A percentile compares a stretch with the other conserved stretches of the same genome.
These are phyloP conservation scores for Fusarium tricinctum DNA, from an alignment of 2,329 filamentous ascomycete species.

Conservation along the genomic window DNA sequence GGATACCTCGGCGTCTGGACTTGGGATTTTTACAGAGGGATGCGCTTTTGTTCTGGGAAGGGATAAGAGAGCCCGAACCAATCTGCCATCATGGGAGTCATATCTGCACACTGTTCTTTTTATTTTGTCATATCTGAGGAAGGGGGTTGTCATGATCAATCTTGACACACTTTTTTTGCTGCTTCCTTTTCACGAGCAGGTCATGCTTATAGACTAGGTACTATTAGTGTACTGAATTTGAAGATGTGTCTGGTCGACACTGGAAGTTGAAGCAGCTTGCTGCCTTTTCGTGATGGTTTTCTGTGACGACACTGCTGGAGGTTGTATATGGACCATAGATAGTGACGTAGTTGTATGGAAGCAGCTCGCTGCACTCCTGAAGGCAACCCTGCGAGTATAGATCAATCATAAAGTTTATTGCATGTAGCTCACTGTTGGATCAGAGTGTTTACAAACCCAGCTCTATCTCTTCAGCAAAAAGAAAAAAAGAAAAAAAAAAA, in stretches of 20 bases:
- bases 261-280: conserved; percentile 4
- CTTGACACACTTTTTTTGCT: conserved; percentile 22
- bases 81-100: conserved; percentile 40
- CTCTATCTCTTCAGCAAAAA: conserved; percentile 40
- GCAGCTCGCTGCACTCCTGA: conserved; percentile 1
- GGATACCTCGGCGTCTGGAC: conserved; percentile 49
- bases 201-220: conserved; percentile 3
- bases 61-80: conserved; percentile 21
- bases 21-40: conserved; percentile 34
- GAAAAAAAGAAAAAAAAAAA: conserved; percentile 23
- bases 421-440: conserved; percentile 34
- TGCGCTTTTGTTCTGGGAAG: conserved; percentile 34
- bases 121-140: conserved; percentile 19
- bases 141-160: conserved; percentile 21
- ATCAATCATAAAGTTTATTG: conserved; percentile 37
- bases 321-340: background rate
- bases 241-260: background rate
- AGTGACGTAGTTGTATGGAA: background rate
- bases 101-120: conserved; percentile 29
- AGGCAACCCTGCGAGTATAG: conserved; percentile 28
- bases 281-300: background rate
- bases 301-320: background rate
- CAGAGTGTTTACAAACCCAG: conserved; percentile 20
- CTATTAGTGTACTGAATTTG: conserved; percentile 3
- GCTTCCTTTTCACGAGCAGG: conserved; percentile 2